Base-by-base conservation (phyloP, 192 early-diverging fungal genomes). In the Backusella circina region DNA sequence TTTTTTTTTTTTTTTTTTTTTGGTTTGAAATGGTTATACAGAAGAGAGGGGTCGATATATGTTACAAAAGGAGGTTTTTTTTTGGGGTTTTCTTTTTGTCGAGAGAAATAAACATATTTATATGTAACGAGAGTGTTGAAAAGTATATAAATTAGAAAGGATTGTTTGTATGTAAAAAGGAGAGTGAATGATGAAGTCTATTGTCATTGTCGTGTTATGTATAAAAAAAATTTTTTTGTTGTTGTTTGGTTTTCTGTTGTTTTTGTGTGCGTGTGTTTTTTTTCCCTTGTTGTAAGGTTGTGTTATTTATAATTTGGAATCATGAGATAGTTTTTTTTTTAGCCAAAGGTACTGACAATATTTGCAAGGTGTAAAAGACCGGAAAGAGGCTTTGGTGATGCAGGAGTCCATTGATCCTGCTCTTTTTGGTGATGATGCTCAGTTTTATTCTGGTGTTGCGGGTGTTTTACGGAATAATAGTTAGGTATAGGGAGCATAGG, bases 291-390 rank as follows among this genome's bases (percentile, higher is more conserved):
- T 41, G 15, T 15, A 41, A 41, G 39, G 39, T 16, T 41, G 15
- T 41, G 39, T 41, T 41, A 41, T 41, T 41, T 41, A 41, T 41
- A 41, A 41, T 41, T 18, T 41, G 3, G 16, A 41, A 41, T 41
- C 54, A 61, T 61, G 54, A 26, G 54, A 28, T n/a, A n/a, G n/a
- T 61, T 61, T 13, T 26, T 28, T 30, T 28, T 47, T 70, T 70
- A 70, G 12, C 69, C 69, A 70, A 70, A 70, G 31, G 69, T 70
- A 70, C 69, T 70, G 37, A 70, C 69, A 70, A 70, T 70, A 44
- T 38, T 70, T 18, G 69, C 69, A 37, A 70, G 39, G 37, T 70
- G 37, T 30, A 38, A 70, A 70, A 70, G 69, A 70, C 39, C 26
- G 5, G 69, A 47, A 70, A 70, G 35, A n/a, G 69, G 41, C 38